Evolutionary conservation across 148 eudicot genomes (phyloP).

Genomic region (Drosera capensis): DNA sequence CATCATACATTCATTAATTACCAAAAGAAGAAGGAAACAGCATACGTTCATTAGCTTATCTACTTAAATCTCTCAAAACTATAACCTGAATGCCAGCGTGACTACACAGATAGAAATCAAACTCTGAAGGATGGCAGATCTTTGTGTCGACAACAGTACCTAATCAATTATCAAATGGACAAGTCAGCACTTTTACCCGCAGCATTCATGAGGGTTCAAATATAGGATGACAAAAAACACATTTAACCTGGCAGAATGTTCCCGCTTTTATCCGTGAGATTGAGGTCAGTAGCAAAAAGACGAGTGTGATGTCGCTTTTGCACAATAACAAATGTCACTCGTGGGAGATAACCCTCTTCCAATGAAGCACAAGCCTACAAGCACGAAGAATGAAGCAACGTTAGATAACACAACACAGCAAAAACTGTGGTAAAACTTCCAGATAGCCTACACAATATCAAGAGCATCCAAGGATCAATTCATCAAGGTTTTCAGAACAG

Average conservation of each 20-base stretch:
- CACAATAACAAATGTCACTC: conserved; percentile 72
- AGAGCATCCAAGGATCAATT: not conserved
- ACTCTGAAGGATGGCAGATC: conserved; percentile 55
- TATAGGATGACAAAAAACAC: not conserved
- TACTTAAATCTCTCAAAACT: not conserved
- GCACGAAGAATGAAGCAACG: no score
- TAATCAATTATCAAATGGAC: conserved; percentile 3
- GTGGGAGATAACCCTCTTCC: conserved; percentile 44
- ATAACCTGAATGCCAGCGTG: conserved; percentile 72
- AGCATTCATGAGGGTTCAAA: not conserved
- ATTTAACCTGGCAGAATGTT: conserved; percentile 71
- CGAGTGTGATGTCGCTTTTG: conserved; percentile 95
- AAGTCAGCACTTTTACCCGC: not conserved
- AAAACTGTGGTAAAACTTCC: not conserved
- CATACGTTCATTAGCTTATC: not conserved
- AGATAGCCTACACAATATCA: not conserved
- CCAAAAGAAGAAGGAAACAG: no score
- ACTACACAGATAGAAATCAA: conserved; percentile 53
- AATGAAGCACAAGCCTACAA: conserved; percentile 59
- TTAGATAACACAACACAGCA: not conserved
- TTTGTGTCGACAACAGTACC: conserved; percentile 51
- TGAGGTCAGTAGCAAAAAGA: conserved; percentile 42
- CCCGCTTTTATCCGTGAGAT: conserved; percentile 54
- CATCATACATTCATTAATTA: no score
- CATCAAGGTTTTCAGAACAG: not conserved